Base-by-base conservation (phyloP, 495 filamentous ascomycete genomes). In the Lentithecium fluviatile region DNA sequence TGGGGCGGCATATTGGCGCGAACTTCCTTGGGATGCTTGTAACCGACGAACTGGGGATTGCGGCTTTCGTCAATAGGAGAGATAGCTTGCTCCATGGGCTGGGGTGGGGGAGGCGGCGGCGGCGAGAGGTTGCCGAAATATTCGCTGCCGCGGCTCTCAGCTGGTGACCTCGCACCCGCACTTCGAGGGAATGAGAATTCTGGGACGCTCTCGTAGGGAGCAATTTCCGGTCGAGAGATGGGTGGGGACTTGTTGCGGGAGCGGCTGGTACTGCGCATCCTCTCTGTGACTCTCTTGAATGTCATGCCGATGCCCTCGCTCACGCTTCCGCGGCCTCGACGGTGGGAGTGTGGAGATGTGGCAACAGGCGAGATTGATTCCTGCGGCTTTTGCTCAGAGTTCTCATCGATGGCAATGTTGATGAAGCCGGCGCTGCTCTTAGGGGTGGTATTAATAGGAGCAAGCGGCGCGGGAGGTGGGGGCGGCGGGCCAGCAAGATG, bases 401-500 rank as follows among this genome's bases (percentile, higher is more conserved):
- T 60, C 56, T 69, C 70, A 26, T 73, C 73, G n/a, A 75, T 77
- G 13, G 65, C 72, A 45, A 77, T 75, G 56, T 69, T 75, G 59
- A 75, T 75, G 25, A 74, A 59, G 13, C 70, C 72, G 4, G 66
- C 65, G 26, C 47, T 70, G 37, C 54, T 65, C 15, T 58, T 63
- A n/a, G 32, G 17, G 11, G 46, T 55, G 25, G 56, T 43, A 24
- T 52, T 45, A 65, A 68, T 25, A 71, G 75, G 37, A 74, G 80
- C 62, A 80, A 86, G 52, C 73, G 82, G 50, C 23, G 83, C 82
- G 37, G 80, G 88, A 1, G 85, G 85, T 0, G 85, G 86, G 3
- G 85, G 86, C 2, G 86, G 83, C 4, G 83, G 83, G 15, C 68
- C 77, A 25, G 85, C 84, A 8, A 96, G 81, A 73, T 96, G 91